Conservation (phyloP, 768 basidiomycete species). For the Mycena chlorophos region DNA sequence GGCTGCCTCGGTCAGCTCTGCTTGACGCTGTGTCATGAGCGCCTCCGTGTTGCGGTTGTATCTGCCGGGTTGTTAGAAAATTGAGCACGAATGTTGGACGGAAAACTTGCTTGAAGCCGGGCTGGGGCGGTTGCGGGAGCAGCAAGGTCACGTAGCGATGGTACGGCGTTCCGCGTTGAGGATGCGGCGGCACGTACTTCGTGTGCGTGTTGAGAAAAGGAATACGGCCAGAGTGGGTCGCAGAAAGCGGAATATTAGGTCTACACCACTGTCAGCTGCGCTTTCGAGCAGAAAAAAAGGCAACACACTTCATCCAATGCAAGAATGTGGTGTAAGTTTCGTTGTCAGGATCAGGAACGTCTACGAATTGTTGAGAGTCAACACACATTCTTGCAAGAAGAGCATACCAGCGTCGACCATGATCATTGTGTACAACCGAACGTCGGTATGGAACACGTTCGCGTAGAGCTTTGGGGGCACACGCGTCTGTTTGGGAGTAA, state of each 20-base stretch:
- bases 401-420: slow-evolving; percentile 91
- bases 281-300: slow-evolving; percentile 13
- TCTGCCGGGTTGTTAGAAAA: slow-evolving; percentile 19
- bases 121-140: slow-evolving; percentile 60
- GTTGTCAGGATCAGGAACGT: slow-evolving; percentile 76
- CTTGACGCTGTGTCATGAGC: slow-evolving; percentile 32
- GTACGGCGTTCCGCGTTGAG: slow-evolving; percentile 83
- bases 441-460: slow-evolving; percentile 80
- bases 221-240: slow-evolving; percentile 45
- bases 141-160: slow-evolving; percentile 86
- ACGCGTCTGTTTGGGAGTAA: slow-evolving; percentile 71
- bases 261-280: slow-evolving; percentile 37
- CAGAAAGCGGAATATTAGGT: slow-evolving; percentile 80
- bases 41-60: slow-evolving; percentile 40
- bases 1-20: slow-evolving; percentile 12
- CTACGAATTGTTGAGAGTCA: slow-evolving; percentile 37
- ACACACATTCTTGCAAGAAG: too few relatives aligned
- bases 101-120: slow-evolving; percentile 1
- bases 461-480: slow-evolving; percentile 64
- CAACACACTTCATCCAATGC: slow-evolving; percentile 81
- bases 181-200: slow-evolving; percentile 87
- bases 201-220: slow-evolving; percentile 56
- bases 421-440: slow-evolving; percentile 81
- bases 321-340: slow-evolving; percentile 70
- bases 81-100: neutral